A percentile compares a stretch with the other conserved stretches of the same genome.
phyloP scores from a whole-genome alignment of 805 yeast genomes.

The Starmerella lactis-condensi region DNA sequence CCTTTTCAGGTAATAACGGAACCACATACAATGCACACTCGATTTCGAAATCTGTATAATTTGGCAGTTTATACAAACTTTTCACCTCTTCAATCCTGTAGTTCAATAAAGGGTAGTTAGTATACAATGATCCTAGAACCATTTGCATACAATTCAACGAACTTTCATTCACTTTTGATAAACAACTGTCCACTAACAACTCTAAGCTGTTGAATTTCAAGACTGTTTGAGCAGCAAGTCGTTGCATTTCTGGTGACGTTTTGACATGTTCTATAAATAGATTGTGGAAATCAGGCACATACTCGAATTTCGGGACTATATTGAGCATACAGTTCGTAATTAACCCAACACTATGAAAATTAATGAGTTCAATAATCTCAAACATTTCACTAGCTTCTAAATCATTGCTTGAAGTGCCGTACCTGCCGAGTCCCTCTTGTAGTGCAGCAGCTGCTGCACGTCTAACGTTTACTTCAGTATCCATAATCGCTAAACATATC shows the following conservation, averaged over 20 bases:
- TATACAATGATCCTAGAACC: background rate
- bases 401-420: slow-evolving; percentile 31
- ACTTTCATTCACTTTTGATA: slow-evolving; percentile 4
- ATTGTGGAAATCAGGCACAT: slow-evolving; percentile 13
- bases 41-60: slow-evolving; percentile 2
- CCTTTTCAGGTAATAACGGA: slow-evolving; percentile 1
- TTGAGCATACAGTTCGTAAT: slow-evolving; percentile 26
- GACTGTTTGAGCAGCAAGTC: slow-evolving; percentile 28
- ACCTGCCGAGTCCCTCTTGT: slow-evolving; percentile 71
- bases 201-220: slow-evolving; percentile 5
- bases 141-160: background rate
- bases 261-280: slow-evolving; percentile 24
- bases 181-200: slow-evolving; percentile 7
- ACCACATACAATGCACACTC: slow-evolving; percentile 4
- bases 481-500: slow-evolving; percentile 42
- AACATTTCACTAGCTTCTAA: slow-evolving; percentile 15
- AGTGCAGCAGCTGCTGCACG: slow-evolving; percentile 73
- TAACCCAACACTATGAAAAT: slow-evolving; percentile 32
- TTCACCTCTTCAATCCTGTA: slow-evolving; percentile 1
- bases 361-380: slow-evolving; percentile 39
- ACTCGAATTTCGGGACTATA: slow-evolving; percentile 20
- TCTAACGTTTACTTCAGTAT: slow-evolving; percentile 53
- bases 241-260: slow-evolving; percentile 28
- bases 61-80: background rate
- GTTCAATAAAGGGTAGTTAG: background rate